A percentile compares a stretch with the other conserved stretches of the same genome.
Evolutionary conservation across 345 rosid species (phyloP).

Genomic region (Populus deltoides): DNA sequence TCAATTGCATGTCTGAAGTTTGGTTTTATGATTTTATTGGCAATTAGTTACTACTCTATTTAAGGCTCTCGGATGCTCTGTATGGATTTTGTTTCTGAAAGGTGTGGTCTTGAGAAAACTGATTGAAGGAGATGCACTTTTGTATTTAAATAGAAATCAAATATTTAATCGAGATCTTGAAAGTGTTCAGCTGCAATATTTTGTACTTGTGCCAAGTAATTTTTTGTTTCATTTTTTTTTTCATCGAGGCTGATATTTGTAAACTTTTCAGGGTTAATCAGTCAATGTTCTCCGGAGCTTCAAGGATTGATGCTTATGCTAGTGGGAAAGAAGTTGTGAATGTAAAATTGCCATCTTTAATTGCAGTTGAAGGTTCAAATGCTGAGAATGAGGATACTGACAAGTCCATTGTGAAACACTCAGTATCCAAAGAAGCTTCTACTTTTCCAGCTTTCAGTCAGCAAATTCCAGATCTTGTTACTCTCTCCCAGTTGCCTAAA

Average conservation of each 20-base stretch:
- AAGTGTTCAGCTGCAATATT: background rate
- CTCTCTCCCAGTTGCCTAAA: constrained; percentile 83
- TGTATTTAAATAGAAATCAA: background rate
- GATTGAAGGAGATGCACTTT: background rate
- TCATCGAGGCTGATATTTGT: background rate
- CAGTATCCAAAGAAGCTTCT: constrained; percentile 20
- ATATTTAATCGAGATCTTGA: background rate
- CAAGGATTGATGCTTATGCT: constrained; percentile 60
- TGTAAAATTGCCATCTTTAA: constrained; percentile 76
- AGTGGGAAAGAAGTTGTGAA: constrained; percentile 74
- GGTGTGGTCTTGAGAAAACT: background rate
- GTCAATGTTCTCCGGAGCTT: constrained; percentile 72
- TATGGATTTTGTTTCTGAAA: background rate
- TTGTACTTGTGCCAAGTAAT: background rate
- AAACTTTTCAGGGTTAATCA: constrained; percentile 63
- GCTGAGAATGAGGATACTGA: constrained; percentile 50
- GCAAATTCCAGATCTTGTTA: constrained; percentile 89
- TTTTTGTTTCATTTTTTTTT: background rate
- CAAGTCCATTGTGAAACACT: constrained; percentile 31
- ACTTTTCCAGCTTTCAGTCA: constrained; percentile 34
- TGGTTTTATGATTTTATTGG: background rate
- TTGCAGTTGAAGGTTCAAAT: constrained; percentile 52
- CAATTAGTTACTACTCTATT: background rate
- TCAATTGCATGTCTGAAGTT: constrained; percentile 5
- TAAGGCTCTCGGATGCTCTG: background rate